Conservation (phyloP, 2,329 filamentous ascomycete species). For the Lasiodiplodia gonubiensis region DNA sequence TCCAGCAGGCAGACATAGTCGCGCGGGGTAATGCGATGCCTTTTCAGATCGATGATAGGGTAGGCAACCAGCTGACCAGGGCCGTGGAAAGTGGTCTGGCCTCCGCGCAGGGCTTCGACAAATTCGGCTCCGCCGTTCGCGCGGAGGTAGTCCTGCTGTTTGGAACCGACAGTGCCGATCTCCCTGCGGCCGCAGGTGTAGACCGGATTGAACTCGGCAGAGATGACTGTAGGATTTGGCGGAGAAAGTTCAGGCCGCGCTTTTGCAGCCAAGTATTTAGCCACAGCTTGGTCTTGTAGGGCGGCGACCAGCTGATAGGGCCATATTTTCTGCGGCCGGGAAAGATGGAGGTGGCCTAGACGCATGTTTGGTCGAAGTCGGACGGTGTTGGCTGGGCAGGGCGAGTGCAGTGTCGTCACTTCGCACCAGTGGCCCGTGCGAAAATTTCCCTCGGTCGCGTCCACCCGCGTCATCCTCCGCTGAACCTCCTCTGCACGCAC, state of each 20-base stretch:
- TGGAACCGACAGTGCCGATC: slow-evolving; percentile 53
- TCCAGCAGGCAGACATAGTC: slow-evolving; percentile 82
- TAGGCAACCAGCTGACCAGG: slow-evolving; percentile 94
- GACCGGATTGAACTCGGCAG: slow-evolving; percentile 80
- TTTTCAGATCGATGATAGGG: slow-evolving; percentile 81
- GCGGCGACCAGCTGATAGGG: slow-evolving; percentile 14
- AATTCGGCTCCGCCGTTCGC: slow-evolving; percentile 62
- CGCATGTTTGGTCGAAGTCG: slow-evolving; percentile 5
- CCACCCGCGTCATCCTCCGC: slow-evolving; percentile 17
- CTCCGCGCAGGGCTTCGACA: slow-evolving; percentile 76
- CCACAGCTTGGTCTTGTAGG: slow-evolving; percentile 25
- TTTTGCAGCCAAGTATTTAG: slow-evolving; percentile 24
- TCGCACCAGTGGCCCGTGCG: slow-evolving; percentile 5
- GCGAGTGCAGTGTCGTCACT: neutral
- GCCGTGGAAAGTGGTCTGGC: slow-evolving; percentile 92
- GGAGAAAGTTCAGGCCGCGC: slow-evolving; percentile 26
- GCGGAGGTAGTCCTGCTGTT: slow-evolving; percentile 52
- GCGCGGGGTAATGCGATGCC: slow-evolving; percentile 70
- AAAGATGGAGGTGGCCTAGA: slow-evolving; percentile 24
- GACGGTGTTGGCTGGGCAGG: neutral
- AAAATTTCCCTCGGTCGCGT: slow-evolving; percentile 21
- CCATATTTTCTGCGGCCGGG: slow-evolving; percentile 15
- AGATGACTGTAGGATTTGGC: slow-evolving; percentile 71
- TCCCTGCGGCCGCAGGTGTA: slow-evolving; percentile 93
- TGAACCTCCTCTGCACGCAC: slow-evolving; percentile 30